These are phyloP conservation scores for Phytophthora vignae DNA, from an alignment of 352 stramenopile species.

Conservation along the genomic window DNA sequence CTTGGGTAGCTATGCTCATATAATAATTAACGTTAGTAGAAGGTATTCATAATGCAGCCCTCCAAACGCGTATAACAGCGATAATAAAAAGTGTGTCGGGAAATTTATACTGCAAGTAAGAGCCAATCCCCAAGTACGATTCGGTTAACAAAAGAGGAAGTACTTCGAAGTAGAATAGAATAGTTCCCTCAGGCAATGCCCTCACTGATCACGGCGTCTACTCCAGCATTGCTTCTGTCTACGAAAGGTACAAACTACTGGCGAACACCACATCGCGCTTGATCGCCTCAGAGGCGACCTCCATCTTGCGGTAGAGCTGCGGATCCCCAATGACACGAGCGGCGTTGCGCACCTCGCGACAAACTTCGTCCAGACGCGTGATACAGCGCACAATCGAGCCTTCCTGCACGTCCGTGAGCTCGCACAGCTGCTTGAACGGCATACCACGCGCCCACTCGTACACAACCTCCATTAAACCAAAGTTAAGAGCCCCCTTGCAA, in stretches of 20 bases:
- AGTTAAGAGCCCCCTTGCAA: constrained; percentile 94
- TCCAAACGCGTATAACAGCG: too few relatives aligned
- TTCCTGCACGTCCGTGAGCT: constrained; percentile 97
- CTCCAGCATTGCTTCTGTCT: neutral
- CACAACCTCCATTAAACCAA: constrained; percentile 94
- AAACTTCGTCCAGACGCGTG: constrained; percentile 97
- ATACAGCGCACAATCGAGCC: constrained; percentile 98
- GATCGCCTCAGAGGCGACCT: constrained; percentile 96
- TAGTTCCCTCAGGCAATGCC: too few relatives aligned
- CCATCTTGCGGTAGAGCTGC: constrained; percentile 97
- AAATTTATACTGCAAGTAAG: too few relatives aligned
- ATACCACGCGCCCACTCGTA: constrained; percentile 99
- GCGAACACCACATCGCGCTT: constrained; percentile 99
- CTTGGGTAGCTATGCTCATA: too few relatives aligned
- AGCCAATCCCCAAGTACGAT: too few relatives aligned
- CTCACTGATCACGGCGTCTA: too few relatives aligned
- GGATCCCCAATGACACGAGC: constrained; percentile 95
- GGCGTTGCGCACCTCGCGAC: constrained; percentile 96
- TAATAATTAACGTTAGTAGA: too few relatives aligned
- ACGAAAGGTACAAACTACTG: constrained; percentile 89
- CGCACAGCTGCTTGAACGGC: constrained; percentile 96
- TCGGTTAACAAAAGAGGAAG: too few relatives aligned
- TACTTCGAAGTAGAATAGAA: too few relatives aligned
- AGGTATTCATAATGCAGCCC: too few relatives aligned
- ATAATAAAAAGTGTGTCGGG: too few relatives aligned